A percentile compares a stretch with the other conserved stretches of the same genome.
Conservation (phyloP, 257 asterid genomes). For the Nicotiana paniculata region DNA sequence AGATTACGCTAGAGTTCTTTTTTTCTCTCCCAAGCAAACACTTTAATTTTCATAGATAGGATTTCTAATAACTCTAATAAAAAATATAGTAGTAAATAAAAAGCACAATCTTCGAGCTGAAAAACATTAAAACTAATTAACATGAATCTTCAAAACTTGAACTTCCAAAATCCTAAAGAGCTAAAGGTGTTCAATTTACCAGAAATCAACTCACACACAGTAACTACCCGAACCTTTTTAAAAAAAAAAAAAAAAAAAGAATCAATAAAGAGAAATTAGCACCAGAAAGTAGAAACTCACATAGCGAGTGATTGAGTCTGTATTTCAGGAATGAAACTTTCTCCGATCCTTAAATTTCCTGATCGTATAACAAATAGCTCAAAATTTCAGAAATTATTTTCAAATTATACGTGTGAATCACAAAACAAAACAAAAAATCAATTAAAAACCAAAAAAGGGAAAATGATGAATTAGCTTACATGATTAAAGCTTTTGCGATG, state of each 20-base stretch:
- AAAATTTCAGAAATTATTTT: neutral
- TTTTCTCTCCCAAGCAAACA: neutral
- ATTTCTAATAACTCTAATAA: neutral
- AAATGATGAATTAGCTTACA: slow-evolving; percentile 2
- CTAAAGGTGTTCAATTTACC: neutral
- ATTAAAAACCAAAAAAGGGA: neutral
- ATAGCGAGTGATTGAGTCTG: neutral
- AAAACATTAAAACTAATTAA: neutral
- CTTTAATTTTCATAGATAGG: neutral
- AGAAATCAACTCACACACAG: neutral
- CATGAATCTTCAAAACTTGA: neutral
- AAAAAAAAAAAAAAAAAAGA: neutral
- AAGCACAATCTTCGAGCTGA: neutral
- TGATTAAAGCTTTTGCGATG: neutral
- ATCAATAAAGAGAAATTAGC: neutral
- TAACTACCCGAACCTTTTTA: neutral
- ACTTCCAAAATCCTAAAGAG: neutral
- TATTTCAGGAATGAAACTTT: neutral
- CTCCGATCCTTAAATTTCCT: slow-evolving; percentile 1
- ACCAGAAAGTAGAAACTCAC: slow-evolving; percentile 5
- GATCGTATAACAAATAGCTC: neutral
- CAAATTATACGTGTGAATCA: neutral
- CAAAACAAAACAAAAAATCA: neutral
- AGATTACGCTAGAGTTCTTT: neutral
- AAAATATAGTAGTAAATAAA: neutral